Evolutionary conservation across 139 green algal genomes (phyloP).

Genomic region (Spirogloea muscicola): DNA sequence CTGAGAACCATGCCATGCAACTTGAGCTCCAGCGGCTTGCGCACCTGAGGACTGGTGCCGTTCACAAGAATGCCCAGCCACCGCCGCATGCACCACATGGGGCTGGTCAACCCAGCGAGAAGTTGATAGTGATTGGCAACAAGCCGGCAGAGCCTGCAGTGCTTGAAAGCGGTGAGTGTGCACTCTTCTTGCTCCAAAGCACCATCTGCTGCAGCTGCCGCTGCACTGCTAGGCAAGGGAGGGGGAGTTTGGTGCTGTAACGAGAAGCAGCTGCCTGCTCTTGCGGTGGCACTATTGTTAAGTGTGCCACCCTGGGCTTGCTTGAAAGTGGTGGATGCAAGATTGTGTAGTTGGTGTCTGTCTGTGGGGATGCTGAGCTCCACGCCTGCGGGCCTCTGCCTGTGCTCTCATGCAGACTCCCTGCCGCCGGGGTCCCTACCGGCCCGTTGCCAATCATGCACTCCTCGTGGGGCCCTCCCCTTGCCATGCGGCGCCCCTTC

Average conservation of each 20-base stretch:
- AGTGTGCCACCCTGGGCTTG: neutral
- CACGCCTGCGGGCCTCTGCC: neutral
- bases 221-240: no score
- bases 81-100: no score
- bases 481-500: no score
- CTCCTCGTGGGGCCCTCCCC: no score
- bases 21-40: constrained; percentile 18
- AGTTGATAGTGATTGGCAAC: no score
- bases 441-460: no score
- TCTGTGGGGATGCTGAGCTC: neutral
- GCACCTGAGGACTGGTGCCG: neutral
- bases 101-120: no score
- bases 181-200: neutral
- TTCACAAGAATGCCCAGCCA: no score
- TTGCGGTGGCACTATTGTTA: neutral
- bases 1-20: constrained; percentile 18
- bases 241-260: no score
- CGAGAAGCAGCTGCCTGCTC: no score
- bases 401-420: constrained; percentile 25
- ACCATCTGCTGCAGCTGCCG: neutral
- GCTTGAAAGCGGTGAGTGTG: constrained; percentile 38
- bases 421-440: constrained; percentile 42
- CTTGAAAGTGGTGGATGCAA: neutral
- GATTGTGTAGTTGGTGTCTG: neutral
- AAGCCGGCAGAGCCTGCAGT: constrained; percentile 40